Percentiles rank a stretch among this genome's conserved stretches.
phyloP scores from a whole-genome alignment of 306 rosid genomes.

The Rosa persica region DNA sequence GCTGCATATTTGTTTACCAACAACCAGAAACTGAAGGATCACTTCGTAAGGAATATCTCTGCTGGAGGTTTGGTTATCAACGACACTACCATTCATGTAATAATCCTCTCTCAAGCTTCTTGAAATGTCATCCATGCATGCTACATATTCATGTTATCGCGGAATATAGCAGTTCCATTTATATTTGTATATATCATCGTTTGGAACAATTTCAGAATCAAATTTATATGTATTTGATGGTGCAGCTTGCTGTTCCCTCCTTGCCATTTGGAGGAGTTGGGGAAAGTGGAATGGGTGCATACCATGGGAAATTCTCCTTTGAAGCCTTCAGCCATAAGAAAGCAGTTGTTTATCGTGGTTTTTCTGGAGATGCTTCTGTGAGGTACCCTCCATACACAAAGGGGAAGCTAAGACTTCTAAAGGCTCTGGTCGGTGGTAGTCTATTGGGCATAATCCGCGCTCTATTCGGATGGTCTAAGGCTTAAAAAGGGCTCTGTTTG shows the following conservation, averaged over 20 bases:
- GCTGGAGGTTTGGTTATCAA: conserved; percentile 93
- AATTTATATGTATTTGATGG: conserved; percentile 1
- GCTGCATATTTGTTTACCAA: conserved; percentile 93
- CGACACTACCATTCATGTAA: conserved; percentile 81
- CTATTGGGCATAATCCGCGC: conserved; percentile 59
- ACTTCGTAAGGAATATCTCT: conserved; percentile 60
- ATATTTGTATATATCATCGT: background rate
- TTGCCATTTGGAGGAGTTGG: conserved; percentile 99
- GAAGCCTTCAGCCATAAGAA: conserved; percentile 95
- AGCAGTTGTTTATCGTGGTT: conserved; percentile 83
- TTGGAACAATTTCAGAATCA: background rate
- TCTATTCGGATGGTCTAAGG: conserved; percentile 67
- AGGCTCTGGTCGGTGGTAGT: conserved; percentile 78
- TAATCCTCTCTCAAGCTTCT: conserved; percentile 20
- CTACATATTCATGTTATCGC: background rate
- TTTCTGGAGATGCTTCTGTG: conserved; percentile 64
- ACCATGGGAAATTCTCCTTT: conserved; percentile 95
- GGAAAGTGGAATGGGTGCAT: conserved; percentile 94
- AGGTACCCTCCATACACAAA: conserved; percentile 90
- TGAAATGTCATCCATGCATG: background rate
- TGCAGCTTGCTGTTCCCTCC: conserved; percentile 73
- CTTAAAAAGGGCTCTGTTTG: conserved; percentile 5
- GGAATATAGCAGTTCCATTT: background rate
- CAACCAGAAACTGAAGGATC: conserved; percentile 72
- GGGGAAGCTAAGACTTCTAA: conserved; percentile 63